These are phyloP conservation scores for Bisporella sp. DNA, from an alignment of 2,329 filamentous ascomycete genomes.

Conservation along the genomic window DNA sequence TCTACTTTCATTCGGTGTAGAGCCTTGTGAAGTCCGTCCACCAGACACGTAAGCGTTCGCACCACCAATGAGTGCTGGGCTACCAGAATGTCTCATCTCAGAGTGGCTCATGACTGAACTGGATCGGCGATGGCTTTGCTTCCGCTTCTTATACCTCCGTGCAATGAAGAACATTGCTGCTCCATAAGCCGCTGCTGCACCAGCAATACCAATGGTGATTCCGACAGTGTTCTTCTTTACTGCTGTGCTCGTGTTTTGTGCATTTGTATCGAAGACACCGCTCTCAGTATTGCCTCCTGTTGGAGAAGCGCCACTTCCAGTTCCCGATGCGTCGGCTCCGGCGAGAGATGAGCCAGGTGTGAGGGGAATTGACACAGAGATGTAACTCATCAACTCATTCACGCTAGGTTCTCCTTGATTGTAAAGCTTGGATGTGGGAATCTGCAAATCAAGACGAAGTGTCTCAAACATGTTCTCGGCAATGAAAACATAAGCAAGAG, in stretches of 20 bases:
- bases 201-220: conserved; percentile 57
- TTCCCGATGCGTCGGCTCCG: conserved; percentile 25
- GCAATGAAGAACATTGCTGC: conserved; percentile 72
- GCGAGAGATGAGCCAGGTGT: conserved; percentile 35
- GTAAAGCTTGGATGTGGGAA: conserved; percentile 69
- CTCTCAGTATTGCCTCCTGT: conserved; percentile 28
- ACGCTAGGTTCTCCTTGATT: conserved; percentile 60
- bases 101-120: conserved; percentile 49
- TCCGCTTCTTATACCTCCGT: conserved; percentile 61
- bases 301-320: conserved; percentile 32
- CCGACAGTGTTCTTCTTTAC: conserved; percentile 58
- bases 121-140: conserved; percentile 52
- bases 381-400: conserved; percentile 66
- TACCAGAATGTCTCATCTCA: conserved; percentile 38
- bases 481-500: conserved; percentile 69
- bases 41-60: conserved; percentile 35
- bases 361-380: conserved; percentile 67
- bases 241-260: conserved; percentile 40
- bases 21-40: conserved; percentile 28
- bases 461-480: conserved; percentile 62
- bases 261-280: conserved; percentile 32
- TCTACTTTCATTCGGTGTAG: conserved; percentile 27
- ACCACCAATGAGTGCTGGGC: conserved; percentile 42
- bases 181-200: conserved; percentile 63
- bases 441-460: conserved; percentile 62